Percentiles rank a stretch among this genome's conserved stretches.
Evolutionary conservation across 2,329 filamentous ascomycete species (phyloP).

Genomic region (Venturia pyrina): DNA sequence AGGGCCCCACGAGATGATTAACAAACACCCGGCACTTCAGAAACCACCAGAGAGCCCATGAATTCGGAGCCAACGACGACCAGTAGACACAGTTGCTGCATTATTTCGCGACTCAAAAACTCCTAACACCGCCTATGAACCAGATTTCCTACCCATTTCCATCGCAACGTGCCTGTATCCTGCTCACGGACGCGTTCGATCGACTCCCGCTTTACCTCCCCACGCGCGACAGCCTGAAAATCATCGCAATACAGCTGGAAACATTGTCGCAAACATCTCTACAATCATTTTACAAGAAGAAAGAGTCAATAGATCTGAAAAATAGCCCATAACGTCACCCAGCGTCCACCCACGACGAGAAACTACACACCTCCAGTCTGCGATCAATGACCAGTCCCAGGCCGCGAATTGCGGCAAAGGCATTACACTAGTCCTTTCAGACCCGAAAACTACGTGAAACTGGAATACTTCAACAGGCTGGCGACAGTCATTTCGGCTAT

Average conservation of each 20-base stretch:
- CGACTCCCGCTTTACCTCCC: not conserved
- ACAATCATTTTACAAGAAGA: not conserved
- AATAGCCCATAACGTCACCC: not conserved
- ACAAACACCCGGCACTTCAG: not conserved
- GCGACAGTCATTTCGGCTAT: conserved; percentile 32
- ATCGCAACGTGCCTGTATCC: not conserved
- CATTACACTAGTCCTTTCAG: not conserved
- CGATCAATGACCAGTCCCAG: conserved; percentile 1
- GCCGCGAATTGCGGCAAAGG: not conserved
- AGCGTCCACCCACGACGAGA: not conserved
- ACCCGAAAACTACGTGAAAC: conserved; percentile 12
- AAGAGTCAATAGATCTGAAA: not conserved
- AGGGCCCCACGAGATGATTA: not conserved
- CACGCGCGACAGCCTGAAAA: not conserved
- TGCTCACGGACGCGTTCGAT: not conserved
- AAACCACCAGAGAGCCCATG: not conserved
- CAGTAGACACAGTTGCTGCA: not conserved
- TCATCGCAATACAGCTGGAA: not conserved
- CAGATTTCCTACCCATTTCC: not conserved
- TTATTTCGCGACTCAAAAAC: not conserved
- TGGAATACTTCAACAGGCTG: conserved; percentile 23
- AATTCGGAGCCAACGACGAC: not conserved
- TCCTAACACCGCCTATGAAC: not conserved
- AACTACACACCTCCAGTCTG: not conserved
- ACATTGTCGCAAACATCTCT: not conserved